phyloP scores from a whole-genome alignment of 2,329 filamentous ascomycete genomes.

The Botryosphaeria dothidea region DNA sequence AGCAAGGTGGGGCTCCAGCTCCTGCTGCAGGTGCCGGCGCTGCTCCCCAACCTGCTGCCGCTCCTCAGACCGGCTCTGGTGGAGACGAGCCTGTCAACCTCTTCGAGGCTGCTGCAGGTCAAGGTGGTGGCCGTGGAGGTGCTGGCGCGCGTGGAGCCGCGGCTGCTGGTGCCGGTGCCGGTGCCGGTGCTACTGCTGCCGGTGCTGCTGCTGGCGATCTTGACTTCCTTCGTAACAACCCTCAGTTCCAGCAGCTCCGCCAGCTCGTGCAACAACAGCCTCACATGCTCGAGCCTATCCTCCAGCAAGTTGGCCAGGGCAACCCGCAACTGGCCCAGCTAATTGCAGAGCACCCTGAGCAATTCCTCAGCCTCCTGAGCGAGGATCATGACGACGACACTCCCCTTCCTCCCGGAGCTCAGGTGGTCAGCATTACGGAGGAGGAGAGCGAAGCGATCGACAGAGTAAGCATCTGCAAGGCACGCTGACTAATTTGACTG shows the following conservation, averaged over 20 bases:
- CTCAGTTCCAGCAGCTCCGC: constrained; percentile 95
- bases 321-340: constrained; percentile 93
- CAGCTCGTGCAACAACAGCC: constrained; percentile 97
- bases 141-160: constrained; percentile 49
- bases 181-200: constrained; percentile 49
- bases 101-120: constrained; percentile 82
- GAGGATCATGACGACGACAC: constrained; percentile 86
- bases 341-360: constrained; percentile 88
- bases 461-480: constrained; percentile 61
- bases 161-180: constrained; percentile 49
- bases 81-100: constrained; percentile 76
- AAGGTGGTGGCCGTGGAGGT: constrained; percentile 49
- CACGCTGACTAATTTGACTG: neutral
- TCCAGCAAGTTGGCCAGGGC: constrained; percentile 91
- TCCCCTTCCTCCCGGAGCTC: constrained; percentile 81
- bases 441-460: constrained; percentile 98
- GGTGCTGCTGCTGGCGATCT: constrained; percentile 69
- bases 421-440: constrained; percentile 88
- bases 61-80: constrained; percentile 4
- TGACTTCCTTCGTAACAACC: constrained; percentile 91
- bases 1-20: constrained; percentile 36
- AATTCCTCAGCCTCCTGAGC: constrained; percentile 86
- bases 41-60: constrained; percentile 44
- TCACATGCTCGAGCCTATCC: constrained; percentile 96
- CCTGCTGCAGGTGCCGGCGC: constrained; percentile 41